Base-by-base conservation (phyloP, 352 stramenopile genomes). In the Pythium volutum region DNA sequence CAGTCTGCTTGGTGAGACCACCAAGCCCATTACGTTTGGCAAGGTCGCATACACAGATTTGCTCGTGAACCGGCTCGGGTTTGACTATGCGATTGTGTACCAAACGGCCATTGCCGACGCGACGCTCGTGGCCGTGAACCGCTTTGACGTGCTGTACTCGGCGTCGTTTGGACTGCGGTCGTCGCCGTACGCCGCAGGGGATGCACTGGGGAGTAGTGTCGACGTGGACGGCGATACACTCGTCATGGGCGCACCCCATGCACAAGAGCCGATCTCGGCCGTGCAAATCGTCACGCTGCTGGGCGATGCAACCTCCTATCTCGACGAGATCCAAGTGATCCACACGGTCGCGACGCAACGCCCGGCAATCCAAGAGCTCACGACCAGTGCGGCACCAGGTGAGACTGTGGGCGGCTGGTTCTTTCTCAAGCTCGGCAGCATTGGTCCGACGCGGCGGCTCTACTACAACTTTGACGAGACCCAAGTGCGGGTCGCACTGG, bases 341-440 rank as follows among this genome's bases (percentile, higher is more conserved):
- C 26, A 75, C 31, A 93, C 79, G 1, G 73, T 23, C 22, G 84
- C 79, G 2, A 75, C 58, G 8, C 77, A 87, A 26, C 76, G 75
- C 3, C 79, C 82, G 47, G 79, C 82, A 0, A 58, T 93, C 8
- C 84, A 95, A 47, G 64, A 92, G 25, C 62, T 95, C 15, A 90
- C 80, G 20, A 91, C 66, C 48, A 88, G 71, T 20, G 84, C 79
- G 5, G 79, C 81, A 0, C 76, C 78, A 5, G 83, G 83, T 0
- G 80, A 84, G 34, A 89, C 76, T 4, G 55, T 94, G 11, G 80
- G 79, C 0, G 84, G 86, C 1, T 94, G 79, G 74, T 95, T 93
- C 39, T 81, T 75, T 25, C 54, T 94, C 6, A 79, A 79, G 34
- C 62, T 84, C 16, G 84, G 76, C 0, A 70, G 56, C 31, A 70